Evolutionary conservation across 2,329 filamentous ascomycete genomes (phyloP), one percentile per base, ranked within the genome.

Genomic region (Stromatinia cepivora): DNA sequence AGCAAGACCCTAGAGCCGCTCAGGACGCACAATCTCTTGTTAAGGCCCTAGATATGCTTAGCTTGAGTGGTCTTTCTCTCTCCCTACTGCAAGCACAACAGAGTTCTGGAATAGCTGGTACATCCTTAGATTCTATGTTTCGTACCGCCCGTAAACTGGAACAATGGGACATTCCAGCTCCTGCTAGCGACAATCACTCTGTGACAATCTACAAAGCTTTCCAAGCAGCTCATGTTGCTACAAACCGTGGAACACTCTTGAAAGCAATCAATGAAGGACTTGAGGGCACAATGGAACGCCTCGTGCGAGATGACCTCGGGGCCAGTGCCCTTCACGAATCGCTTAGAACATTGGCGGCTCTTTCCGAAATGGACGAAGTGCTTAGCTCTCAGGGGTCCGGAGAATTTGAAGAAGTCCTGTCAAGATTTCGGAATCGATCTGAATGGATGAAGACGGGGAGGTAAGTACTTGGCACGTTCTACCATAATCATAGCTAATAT

Each of bases 91-190:
- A 91, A 69, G 86, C 84, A 10, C 88, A 93, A 69, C 85, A 90
- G 69, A 86, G 83, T 31, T 80, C 86, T 13, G 86, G 87, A 48
- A 84, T 82, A 39, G 85, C 85, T 5, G 82, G 86, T 2, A 81
- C 84, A 10, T 87, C 87, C 0, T 82, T 91, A 10, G 90, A 93
- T 59, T 90, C 86, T 71, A 92, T 92, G 66, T 90, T 97, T 72
- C 86, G 88, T 66, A 92, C 92, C 8, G 93, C 94, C 28, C 87
- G 92, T 70, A 91, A 90, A 73, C 83, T 98, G 22, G 93, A 95
- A 74, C 90, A 94, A 76, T 99, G 95, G 95, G 94, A 97, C 77
- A 84, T 98, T 28, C 91, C 92, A 20, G 88, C 89, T 0, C 92
- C 93, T 0, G 81, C 84, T 3, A 86, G 85, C 62, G 82, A 85